Base-by-base conservation (phyloP, 2,329 filamentous ascomycete species). In the Rugonectria rugulosa region DNA sequence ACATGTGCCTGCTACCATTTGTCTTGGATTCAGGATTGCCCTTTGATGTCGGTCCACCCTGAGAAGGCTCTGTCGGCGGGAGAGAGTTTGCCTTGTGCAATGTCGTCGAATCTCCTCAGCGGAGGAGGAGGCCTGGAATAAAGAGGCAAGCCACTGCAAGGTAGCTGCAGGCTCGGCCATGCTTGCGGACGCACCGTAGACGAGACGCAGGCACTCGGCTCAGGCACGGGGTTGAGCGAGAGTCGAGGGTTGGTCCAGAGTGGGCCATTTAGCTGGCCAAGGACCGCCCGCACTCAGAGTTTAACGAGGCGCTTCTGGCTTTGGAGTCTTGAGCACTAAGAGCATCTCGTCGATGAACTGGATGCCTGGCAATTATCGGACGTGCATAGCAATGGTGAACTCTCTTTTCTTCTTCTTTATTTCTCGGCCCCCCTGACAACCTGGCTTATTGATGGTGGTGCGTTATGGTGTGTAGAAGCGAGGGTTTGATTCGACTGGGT, bases 171-270 rank as follows among this genome's bases (percentile, higher is more conserved):
- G n/a, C n/a, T n/a, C 21, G 26, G 40, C 19, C 24, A 29, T 19
- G 29, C 26, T 11, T 27, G 31, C 31, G 31, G 31, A 17, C 17
- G n/a, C 31, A n/a, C 11, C 29, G 29, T n/a, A n/a, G n/a, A n/a
- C n/a, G n/a, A n/a, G 11, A 6, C n/a, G 32, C 6, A 36, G n/a
- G 32, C 32, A 36, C 32, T 27, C 40, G 38, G 48, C 8, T 21
- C 42, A 66, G 47, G 56, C 63, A 66, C 60, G 58, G 62, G 61
- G 61, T 57, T 61, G 47, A 51, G 50, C 56, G 52, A 66, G 49
- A 52, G 49, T 64, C 43, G 49, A 65, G 46, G 60, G 57, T 63
- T 66, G 61, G 62, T 53, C 26, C 17, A 20, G 17, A 20, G 34
- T 40, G 34, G 49, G 41, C 40, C 32, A 44, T 37, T 42, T 31